phyloP scores from a whole-genome alignment of 2,329 filamentous ascomycete genomes.

The Aurifilum marmelostoma region DNA sequence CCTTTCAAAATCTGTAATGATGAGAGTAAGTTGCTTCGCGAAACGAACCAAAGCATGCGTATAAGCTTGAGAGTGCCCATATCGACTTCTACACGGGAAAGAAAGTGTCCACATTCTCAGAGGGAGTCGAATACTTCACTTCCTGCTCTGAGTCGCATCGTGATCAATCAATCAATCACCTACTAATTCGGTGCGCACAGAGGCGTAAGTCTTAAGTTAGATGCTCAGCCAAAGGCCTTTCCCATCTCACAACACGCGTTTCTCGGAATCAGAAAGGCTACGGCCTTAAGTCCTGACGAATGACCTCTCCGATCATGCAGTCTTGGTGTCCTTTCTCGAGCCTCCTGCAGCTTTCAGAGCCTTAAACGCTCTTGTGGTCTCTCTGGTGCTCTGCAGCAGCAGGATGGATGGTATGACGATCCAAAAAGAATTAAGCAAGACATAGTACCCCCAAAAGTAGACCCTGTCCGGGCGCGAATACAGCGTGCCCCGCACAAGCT shows the following conservation, averaged over 20 bases:
- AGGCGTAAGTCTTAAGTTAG: background rate
- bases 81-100: background rate
- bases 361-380: background rate
- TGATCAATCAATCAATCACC: background rate
- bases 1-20: too few relatives aligned
- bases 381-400: conserved; percentile 5
- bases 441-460: conserved; percentile 58
- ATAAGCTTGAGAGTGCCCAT: background rate
- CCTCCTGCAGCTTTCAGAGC: conserved; percentile 5
- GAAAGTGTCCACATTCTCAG: background rate
- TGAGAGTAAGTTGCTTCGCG: too few relatives aligned
- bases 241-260: too few relatives aligned
- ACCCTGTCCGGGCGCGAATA: conserved; percentile 55
- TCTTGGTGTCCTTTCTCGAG: background rate
- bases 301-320: background rate
- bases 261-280: too few relatives aligned
- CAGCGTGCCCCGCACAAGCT: conserved; percentile 41
- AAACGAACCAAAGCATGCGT: background rate
- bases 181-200: background rate
- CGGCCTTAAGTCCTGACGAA: too few relatives aligned
- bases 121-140: background rate
- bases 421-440: conserved; percentile 58
- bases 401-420: conserved; percentile 44
- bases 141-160: background rate
- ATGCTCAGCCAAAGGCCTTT: background rate